Percentiles rank a stretch among this genome's conserved stretches.
phyloP scores from a whole-genome alignment of 768 basidiomycete genomes.

The Amanita pallidorosea region DNA sequence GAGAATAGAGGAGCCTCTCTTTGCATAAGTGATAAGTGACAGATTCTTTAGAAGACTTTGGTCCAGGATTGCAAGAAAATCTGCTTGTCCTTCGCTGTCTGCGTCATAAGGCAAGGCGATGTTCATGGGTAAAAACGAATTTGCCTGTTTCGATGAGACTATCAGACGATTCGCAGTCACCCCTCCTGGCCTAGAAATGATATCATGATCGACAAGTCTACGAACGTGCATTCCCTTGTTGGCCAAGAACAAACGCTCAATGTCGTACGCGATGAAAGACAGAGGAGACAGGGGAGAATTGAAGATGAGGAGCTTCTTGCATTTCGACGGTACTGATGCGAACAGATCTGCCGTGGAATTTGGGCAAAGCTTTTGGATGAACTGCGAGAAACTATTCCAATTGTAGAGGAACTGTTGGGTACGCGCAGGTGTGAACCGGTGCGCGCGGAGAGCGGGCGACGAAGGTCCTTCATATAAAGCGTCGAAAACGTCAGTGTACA shows the following conservation, averaged over 20 bases:
- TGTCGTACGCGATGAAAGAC: constrained; percentile 40
- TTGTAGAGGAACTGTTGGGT: constrained; percentile 39
- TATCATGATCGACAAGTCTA: constrained; percentile 61
- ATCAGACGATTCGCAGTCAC: constrained; percentile 59
- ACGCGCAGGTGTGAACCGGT: constrained; percentile 48
- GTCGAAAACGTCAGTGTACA: constrained; percentile 67
- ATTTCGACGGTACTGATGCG: constrained; percentile 34
- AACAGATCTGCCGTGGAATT: constrained; percentile 18
- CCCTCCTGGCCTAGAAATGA: constrained; percentile 64
- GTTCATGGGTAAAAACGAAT: constrained; percentile 40
- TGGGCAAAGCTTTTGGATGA: constrained; percentile 23
- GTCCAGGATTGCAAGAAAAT: constrained; percentile 71
- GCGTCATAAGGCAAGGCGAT: constrained; percentile 45
- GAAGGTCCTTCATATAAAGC: constrained; percentile 32
- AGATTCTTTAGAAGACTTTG: constrained; percentile 71
- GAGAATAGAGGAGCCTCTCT: constrained; percentile 58
- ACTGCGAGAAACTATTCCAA: constrained; percentile 31
- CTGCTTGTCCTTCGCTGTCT: constrained; percentile 35
- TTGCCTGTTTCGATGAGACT: constrained; percentile 37
- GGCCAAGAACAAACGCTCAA: constrained; percentile 48
- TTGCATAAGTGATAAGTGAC: constrained; percentile 57
- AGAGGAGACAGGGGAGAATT: constrained; percentile 47
- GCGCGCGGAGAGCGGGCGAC: constrained; percentile 35
- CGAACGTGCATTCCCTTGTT: constrained; percentile 44
- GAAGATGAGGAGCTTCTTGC: constrained; percentile 59